Conservation (phyloP, 164 flowering plant species). For the Nymphaea colorata region DNA sequence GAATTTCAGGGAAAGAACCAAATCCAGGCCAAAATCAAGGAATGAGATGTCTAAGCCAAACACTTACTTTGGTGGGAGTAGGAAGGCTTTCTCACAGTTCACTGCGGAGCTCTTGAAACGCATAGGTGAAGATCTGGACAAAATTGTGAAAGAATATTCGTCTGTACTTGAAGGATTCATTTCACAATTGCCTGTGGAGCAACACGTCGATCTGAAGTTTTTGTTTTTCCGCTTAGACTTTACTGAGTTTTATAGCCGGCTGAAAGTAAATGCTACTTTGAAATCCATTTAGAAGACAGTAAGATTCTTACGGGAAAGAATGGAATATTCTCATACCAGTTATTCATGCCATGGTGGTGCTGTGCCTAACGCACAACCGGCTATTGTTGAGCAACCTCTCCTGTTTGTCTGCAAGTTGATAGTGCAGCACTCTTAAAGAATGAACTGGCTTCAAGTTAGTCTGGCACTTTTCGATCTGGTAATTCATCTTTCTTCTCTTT, state of each 20-base stretch:
- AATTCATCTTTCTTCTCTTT: neutral
- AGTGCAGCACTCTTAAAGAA: too few relatives aligned
- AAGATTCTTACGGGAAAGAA: too few relatives aligned
- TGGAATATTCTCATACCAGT: too few relatives aligned
- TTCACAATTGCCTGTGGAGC: slow-evolving; percentile 83
- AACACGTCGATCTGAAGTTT: slow-evolving; percentile 88
- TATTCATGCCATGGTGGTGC: too few relatives aligned
- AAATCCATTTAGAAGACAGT: neutral
- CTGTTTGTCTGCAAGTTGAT: too few relatives aligned
- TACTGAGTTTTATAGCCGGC: slow-evolving; percentile 79
- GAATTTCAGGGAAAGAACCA: slow-evolving; percentile 20
- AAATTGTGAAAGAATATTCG: slow-evolving; percentile 61
- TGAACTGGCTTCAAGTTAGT: too few relatives aligned
- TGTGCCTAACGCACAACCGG: too few relatives aligned
- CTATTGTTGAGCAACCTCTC: too few relatives aligned
- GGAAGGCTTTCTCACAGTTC: slow-evolving; percentile 71
- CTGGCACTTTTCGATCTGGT: neutral
- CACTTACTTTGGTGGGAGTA: slow-evolving; percentile 64
- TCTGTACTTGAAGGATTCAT: slow-evolving; percentile 68
- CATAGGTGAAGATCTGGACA: slow-evolving; percentile 63
- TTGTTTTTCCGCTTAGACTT: slow-evolving; percentile 90
- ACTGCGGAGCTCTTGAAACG: slow-evolving; percentile 69
- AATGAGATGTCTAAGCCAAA: slow-evolving; percentile 33
- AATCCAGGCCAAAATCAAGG: slow-evolving; percentile 19
- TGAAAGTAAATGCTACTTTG: slow-evolving; percentile 15